These are phyloP conservation scores for Pseudogymnoascus sp. DNA, from an alignment of 2,329 filamentous ascomycete genomes.

Conservation along the genomic window DNA sequence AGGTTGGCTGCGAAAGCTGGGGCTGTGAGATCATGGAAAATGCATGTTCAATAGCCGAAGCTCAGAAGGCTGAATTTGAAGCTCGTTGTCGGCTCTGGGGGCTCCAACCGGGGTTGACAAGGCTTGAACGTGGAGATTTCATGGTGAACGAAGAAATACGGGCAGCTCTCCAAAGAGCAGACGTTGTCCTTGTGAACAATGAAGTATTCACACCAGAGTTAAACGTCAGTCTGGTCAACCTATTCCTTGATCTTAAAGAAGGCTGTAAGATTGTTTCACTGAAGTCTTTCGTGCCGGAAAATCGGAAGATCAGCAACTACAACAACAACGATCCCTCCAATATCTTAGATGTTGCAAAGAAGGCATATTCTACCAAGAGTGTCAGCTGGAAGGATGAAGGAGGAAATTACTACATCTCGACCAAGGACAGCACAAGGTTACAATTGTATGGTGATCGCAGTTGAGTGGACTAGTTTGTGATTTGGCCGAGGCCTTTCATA, in stretches of 20 bases:
- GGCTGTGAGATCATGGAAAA: slow-evolving; percentile 96
- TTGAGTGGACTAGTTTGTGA: slow-evolving; percentile 2
- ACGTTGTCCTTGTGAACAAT: slow-evolving; percentile 97
- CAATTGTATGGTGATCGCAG: slow-evolving; percentile 12
- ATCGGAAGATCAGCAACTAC: slow-evolving; percentile 65
- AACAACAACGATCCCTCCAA: slow-evolving; percentile 77
- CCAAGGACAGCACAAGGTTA: slow-evolving; percentile 41
- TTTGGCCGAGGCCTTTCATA: slow-evolving; percentile 12
- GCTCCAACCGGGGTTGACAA: slow-evolving; percentile 69
- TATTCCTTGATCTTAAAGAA: slow-evolving; percentile 89
- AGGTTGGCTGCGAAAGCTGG: slow-evolving; percentile 91
- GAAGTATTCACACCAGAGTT: slow-evolving; percentile 87
- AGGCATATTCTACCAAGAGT: slow-evolving; percentile 60
- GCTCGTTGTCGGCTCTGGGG: slow-evolving; percentile 89
- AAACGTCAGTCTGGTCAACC: slow-evolving; percentile 76
- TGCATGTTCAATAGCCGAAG: slow-evolving; percentile 72
- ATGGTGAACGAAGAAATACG: slow-evolving; percentile 65
- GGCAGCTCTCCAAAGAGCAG: slow-evolving; percentile 70
- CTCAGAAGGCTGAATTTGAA: slow-evolving; percentile 75
- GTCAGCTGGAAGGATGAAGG: slow-evolving; percentile 89
- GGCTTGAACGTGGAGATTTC: slow-evolving; percentile 79
- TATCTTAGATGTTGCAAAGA: slow-evolving; percentile 69
- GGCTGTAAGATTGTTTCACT: slow-evolving; percentile 87
- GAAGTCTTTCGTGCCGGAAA: slow-evolving; percentile 80
- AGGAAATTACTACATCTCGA: slow-evolving; percentile 84